A percentile compares a stretch with the other conserved stretches of the same genome.
Conservation (phyloP, 1,139 yeast species). For the Zygoascus sp. region DNA sequence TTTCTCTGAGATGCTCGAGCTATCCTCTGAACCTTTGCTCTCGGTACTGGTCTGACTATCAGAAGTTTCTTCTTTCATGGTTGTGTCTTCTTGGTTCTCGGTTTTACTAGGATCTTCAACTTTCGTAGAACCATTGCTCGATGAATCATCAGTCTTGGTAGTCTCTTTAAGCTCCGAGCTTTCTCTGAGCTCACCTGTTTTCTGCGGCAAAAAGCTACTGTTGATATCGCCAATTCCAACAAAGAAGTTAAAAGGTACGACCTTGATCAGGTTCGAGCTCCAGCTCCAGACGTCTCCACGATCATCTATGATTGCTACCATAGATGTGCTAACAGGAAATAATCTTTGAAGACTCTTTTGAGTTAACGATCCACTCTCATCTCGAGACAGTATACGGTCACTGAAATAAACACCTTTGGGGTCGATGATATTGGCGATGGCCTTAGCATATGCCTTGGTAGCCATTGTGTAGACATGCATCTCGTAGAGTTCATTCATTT, state of each 20-base stretch:
- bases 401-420: conserved; percentile 85
- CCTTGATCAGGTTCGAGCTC: conserved; percentile 87
- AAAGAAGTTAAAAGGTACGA: conserved; percentile 91
- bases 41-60: too few species aligned
- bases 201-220: conserved; percentile 84
- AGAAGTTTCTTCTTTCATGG: background rate
- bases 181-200: conserved; percentile 45
- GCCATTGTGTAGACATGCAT: conserved; percentile 98
- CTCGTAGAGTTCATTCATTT: conserved; percentile 65
- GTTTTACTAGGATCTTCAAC: background rate
- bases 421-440: conserved; percentile 86
- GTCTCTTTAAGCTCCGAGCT: conserved; percentile 5
- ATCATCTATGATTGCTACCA: conserved; percentile 96
- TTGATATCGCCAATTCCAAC: conserved; percentile 98
- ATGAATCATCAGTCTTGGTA: conserved; percentile 14
- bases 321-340: conserved; percentile 92
- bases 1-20: background rate
- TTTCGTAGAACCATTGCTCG: background rate
- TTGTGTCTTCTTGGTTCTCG: background rate
- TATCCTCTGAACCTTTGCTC: background rate
- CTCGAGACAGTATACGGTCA: conserved; percentile 85
- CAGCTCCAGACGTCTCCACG: conserved; percentile 99
- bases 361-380: conserved; percentile 89
- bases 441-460: conserved; percentile 88
- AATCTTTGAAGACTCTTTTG: conserved; percentile 83